A percentile compares a stretch with the other conserved stretches of the same genome.
Conservation (phyloP, 768 basidiomycete genomes). For the Solioccasus polychromus region DNA sequence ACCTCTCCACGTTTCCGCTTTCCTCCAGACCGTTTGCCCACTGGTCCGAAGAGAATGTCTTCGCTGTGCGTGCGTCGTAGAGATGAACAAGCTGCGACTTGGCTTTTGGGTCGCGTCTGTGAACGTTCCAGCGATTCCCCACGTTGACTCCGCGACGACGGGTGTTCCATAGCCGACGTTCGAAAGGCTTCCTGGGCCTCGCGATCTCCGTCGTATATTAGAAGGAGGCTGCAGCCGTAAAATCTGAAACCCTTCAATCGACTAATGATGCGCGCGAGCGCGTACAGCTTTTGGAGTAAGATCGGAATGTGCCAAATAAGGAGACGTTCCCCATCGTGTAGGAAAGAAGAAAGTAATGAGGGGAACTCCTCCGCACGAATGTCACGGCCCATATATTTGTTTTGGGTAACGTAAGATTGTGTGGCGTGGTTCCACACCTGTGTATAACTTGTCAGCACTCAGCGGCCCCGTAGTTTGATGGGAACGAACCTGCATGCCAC, state of each 20-base stretch:
- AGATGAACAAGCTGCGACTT: conserved; percentile 39
- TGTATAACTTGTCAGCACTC: conserved; percentile 7
- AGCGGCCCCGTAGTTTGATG: neutral
- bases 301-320: conserved; percentile 90
- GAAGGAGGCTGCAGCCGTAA: conserved; percentile 93
- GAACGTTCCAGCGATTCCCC: conserved; percentile 75
- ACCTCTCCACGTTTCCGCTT: conserved; percentile 85
- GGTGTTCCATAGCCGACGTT: conserved; percentile 57
- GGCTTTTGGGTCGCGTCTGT: conserved; percentile 37
- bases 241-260: conserved; percentile 94
- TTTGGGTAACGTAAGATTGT: conserved; percentile 84
- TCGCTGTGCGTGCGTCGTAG: conserved; percentile 79
- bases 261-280: conserved; percentile 87
- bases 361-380: conserved; percentile 84
- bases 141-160: conserved; percentile 65
- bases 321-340: conserved; percentile 78
- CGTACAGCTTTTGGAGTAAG: conserved; percentile 88
- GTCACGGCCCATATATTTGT: conserved; percentile 95
- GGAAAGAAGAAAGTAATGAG: conserved; percentile 75
- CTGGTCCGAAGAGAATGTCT: conserved; percentile 67
- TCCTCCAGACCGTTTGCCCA: conserved; percentile 59
- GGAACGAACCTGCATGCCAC: conserved; percentile 93
- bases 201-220: conserved; percentile 95
- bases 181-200: conserved; percentile 80
- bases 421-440: conserved; percentile 92